Conservation (phyloP, 202 grass and related monocot species). For the Panicum virgatum region DNA sequence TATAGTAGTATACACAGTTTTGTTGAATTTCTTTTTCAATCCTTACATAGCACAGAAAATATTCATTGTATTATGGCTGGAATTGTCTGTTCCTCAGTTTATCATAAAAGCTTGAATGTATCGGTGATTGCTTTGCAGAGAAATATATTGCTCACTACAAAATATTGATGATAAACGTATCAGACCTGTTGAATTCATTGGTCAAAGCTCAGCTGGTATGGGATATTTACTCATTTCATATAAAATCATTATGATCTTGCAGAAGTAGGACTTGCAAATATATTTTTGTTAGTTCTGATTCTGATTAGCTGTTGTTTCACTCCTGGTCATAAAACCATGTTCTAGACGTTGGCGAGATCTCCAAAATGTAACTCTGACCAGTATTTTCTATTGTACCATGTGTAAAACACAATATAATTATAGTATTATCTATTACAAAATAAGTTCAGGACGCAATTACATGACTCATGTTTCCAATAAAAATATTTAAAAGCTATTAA, state of each 20-base stretch:
- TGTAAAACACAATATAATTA: background rate
- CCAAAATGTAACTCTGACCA: background rate
- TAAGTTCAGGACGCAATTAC: background rate
- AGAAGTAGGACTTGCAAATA: background rate
- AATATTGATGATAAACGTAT: slow-evolving; percentile 47
- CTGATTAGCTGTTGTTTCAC: background rate
- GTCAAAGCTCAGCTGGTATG: slow-evolving; percentile 92
- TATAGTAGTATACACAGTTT: background rate
- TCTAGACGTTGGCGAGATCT: background rate
- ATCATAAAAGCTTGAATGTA: slow-evolving; percentile 15
- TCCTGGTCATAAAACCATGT: background rate
- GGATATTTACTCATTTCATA: slow-evolving; percentile 10
- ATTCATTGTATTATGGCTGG: background rate
- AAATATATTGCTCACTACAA: slow-evolving; percentile 72
- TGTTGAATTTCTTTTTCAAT: slow-evolving; percentile 21
- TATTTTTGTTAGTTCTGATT: background rate
- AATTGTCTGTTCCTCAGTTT: slow-evolving; percentile 22
- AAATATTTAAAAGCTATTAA: background rate
- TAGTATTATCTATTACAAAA: background rate
- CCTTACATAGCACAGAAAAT: background rate
- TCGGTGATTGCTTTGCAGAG: slow-evolving; percentile 45
- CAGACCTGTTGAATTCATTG: slow-evolving; percentile 82
- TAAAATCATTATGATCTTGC: background rate
- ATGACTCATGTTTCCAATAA: background rate
- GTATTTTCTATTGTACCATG: background rate